phyloP scores from a whole-genome alignment of 257 asterid species.

The Rauvolfia tetraphylla region DNA sequence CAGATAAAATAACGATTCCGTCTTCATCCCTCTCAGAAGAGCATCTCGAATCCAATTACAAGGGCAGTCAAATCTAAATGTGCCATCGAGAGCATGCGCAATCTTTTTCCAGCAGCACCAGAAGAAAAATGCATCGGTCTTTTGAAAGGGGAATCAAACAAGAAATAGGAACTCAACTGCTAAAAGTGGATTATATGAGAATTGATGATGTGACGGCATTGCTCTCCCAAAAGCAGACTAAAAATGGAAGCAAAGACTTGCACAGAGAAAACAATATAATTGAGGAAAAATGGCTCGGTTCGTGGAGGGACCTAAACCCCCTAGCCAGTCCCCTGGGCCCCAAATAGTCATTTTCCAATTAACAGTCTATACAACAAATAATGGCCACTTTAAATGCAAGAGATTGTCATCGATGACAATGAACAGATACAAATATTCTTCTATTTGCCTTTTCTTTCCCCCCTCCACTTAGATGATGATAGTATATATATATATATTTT shows the following conservation, averaged over 20 bases:
- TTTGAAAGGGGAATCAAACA: not conserved
- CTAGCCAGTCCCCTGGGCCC: too few relatives aligned
- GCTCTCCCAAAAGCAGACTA: conserved; percentile 4
- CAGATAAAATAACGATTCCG: too few relatives aligned
- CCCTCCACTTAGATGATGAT: too few relatives aligned
- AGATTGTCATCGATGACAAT: not conserved
- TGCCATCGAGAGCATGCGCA: not conserved
- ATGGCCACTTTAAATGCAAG: not conserved
- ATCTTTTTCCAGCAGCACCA: not conserved
- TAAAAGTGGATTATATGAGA: not conserved
- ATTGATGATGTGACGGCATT: conserved; percentile 18
- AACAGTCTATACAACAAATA: not conserved
- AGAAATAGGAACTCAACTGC: not conserved
- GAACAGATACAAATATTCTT: not conserved
- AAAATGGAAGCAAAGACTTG: not conserved
- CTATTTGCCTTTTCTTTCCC: too few relatives aligned
- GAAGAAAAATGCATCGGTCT: not conserved
- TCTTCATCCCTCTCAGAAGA: too few relatives aligned
- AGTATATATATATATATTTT: too few relatives aligned
- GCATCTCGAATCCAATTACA: not conserved
- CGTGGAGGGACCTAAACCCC: conserved; percentile 8
- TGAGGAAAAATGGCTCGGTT: conserved; percentile 4
- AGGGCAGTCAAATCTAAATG: not conserved
- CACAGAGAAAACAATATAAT: not conserved
- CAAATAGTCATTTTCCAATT: not conserved